Percentiles rank a stretch among this genome's conserved stretches.
Evolutionary conservation across 23 red algal genomes (phyloP).

Genomic region (Cyanidioschyzon merolae): DNA sequence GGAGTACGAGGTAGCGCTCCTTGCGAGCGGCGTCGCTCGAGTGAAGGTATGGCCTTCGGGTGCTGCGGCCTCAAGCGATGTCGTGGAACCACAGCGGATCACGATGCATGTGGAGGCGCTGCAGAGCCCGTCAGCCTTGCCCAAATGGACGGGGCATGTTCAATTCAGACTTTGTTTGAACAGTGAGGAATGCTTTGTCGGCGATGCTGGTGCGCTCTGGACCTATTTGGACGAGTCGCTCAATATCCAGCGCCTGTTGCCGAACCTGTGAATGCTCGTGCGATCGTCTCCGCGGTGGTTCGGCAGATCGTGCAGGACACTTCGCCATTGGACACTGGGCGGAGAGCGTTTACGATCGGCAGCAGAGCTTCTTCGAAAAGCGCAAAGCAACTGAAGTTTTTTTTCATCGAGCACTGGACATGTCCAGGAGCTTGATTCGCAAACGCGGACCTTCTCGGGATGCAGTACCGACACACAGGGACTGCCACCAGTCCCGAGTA

Average conservation of each 20-base stretch:
- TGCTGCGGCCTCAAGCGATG: neutral
- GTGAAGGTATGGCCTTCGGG: neutral
- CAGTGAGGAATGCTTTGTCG: neutral
- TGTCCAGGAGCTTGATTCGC: too few relatives aligned
- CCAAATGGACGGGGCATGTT: neutral
- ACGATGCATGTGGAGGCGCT: neutral
- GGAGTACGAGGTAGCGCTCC: neutral
- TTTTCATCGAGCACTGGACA: too few relatives aligned
- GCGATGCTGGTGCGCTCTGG: neutral
- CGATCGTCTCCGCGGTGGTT: too few relatives aligned
- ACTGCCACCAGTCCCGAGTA: too few relatives aligned
- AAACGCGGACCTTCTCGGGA: too few relatives aligned
- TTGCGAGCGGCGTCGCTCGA: neutral
- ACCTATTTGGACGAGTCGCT: neutral
- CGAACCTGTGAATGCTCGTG: too few relatives aligned
- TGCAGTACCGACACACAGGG: too few relatives aligned
- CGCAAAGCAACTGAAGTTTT: too few relatives aligned
- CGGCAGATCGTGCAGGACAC: too few relatives aligned
- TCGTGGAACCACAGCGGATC: neutral
- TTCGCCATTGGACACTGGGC: too few relatives aligned
- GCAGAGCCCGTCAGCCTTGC: neutral
- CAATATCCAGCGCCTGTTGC: neutral
- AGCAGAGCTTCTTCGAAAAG: too few relatives aligned
- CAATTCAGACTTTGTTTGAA: neutral
- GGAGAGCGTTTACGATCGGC: too few relatives aligned